A percentile compares a stretch with the other conserved stretches of the same genome.
phyloP scores from a whole-genome alignment of 2,329 filamentous ascomycete genomes.

The Colletotrichum limetticola region DNA sequence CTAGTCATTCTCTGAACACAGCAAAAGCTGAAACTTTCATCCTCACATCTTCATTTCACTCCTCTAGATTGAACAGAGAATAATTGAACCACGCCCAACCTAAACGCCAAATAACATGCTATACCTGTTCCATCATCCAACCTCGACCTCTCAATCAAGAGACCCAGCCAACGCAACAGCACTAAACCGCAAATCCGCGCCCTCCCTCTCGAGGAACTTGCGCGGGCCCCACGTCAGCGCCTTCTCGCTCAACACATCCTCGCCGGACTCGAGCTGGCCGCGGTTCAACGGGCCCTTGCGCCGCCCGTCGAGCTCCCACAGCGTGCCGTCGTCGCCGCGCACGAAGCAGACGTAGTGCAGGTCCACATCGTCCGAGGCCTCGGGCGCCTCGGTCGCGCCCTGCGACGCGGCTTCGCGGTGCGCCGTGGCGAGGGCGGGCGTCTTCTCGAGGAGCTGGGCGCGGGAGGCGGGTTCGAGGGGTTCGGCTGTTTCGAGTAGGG shows the following conservation, averaged over 20 bases:
- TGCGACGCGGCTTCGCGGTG: slow-evolving; percentile 80
- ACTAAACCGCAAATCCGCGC: slow-evolving; percentile 67
- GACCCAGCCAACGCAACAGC: slow-evolving; percentile 66
- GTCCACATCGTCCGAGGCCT: slow-evolving; percentile 84
- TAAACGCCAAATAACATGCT: slow-evolving; percentile 1
- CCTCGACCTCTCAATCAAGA: slow-evolving; percentile 51
- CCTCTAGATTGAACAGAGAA: not conserved
- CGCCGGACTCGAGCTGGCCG: slow-evolving; percentile 65
- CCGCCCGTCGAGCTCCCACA: slow-evolving; percentile 71
- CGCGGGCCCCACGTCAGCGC: slow-evolving; percentile 77
- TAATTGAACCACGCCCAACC: not conserved
- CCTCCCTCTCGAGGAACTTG: slow-evolving; percentile 66
- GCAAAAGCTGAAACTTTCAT: not conserved
- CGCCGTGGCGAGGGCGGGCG: slow-evolving; percentile 78
- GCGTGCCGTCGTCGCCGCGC: slow-evolving; percentile 72
- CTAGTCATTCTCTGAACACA: not conserved
- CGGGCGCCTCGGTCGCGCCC: slow-evolving; percentile 83
- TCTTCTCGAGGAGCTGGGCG: slow-evolving; percentile 80
- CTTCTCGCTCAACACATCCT: slow-evolving; percentile 80
- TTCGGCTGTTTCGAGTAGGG: slow-evolving; percentile 76
- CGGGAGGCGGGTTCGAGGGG: slow-evolving; percentile 74
- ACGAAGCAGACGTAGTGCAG: slow-evolving; percentile 97
- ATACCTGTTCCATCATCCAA: not conserved
- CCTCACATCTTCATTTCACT: not conserved
- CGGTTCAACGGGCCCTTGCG: slow-evolving; percentile 66